These are phyloP conservation scores for Urochloa ruziziensis DNA, from an alignment of 176 grass and related monocot species.

Conservation along the genomic window DNA sequence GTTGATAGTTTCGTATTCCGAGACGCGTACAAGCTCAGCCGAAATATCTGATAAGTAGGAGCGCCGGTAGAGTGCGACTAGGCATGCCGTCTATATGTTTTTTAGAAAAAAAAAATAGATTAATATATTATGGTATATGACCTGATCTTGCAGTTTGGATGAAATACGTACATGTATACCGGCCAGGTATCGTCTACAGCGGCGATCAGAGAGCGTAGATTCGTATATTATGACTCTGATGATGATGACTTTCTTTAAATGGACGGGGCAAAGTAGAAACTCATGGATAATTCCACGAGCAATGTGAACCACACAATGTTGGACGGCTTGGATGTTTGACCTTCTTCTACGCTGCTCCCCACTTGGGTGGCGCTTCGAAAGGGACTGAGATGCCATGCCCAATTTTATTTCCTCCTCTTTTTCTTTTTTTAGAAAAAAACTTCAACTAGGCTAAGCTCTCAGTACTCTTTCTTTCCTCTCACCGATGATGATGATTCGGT, in stretches of 20 bases:
- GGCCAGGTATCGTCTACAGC: too few relatives aligned
- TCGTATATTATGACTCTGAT: not conserved
- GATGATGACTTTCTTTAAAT: slow-evolving; percentile 9
- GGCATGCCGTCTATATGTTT: not conserved
- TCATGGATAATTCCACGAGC: slow-evolving; percentile 17
- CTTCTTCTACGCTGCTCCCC: slow-evolving; percentile 8
- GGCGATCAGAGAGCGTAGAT: too few relatives aligned
- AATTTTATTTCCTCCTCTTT: not conserved
- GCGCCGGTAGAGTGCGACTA: not conserved
- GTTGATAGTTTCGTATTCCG: not conserved
- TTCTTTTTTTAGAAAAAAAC: not conserved
- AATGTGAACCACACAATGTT: slow-evolving; percentile 35
- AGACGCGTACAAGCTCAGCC: not conserved
- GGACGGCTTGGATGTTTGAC: slow-evolving; percentile 18
- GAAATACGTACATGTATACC: too few relatives aligned
- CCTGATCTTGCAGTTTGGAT: not conserved
- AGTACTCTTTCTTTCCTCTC: not conserved
- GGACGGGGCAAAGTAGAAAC: not conserved
- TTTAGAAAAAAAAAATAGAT: too few relatives aligned
- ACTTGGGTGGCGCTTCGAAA: slow-evolving; percentile 33
- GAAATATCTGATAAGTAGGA: slow-evolving; percentile 6
- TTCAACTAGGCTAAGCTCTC: not conserved
- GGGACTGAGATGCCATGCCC: not conserved
- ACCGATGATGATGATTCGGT: not conserved
- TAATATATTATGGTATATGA: not conserved